Conservation (phyloP, 2,329 filamentous ascomycete genomes). For the Scedosporium apiospermum region DNA sequence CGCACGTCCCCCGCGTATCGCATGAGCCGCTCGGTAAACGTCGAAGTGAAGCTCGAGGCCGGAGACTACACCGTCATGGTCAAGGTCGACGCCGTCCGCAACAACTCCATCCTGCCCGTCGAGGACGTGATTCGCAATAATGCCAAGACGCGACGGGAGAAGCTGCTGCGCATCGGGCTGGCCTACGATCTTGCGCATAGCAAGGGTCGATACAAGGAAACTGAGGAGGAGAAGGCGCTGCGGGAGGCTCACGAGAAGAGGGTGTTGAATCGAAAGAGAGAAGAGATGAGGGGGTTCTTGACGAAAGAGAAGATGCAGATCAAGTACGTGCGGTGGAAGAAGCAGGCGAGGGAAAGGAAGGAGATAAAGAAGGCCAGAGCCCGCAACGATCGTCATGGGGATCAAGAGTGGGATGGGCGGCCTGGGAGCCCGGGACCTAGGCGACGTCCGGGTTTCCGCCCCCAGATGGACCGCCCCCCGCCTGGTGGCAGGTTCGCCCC, state of each 20-base stretch:
- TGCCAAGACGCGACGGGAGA: slow-evolving; percentile 56
- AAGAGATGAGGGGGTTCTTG: not conserved
- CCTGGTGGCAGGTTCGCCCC: not conserved
- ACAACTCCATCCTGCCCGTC: slow-evolving; percentile 37
- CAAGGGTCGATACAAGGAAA: slow-evolving; percentile 46
- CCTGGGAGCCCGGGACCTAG: slow-evolving; percentile 15
- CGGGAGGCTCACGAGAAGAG: slow-evolving; percentile 34
- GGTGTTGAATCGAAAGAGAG: slow-evolving; percentile 25
- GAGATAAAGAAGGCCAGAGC: not conserved
- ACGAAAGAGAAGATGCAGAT: not conserved
- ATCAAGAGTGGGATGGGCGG: slow-evolving; percentile 20
- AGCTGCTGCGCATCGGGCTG: slow-evolving; percentile 60
- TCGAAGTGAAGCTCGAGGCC: slow-evolving; percentile 64
- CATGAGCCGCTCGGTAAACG: slow-evolving; percentile 66
- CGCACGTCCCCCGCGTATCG: slow-evolving; percentile 43
- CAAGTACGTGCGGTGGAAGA: not conserved
- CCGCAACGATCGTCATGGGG: slow-evolving; percentile 25
- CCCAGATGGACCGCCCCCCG: not conserved
- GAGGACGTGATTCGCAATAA: slow-evolving; percentile 60
- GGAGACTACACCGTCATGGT: slow-evolving; percentile 69
- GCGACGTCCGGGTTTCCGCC: not conserved
- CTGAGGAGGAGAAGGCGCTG: slow-evolving; percentile 35
- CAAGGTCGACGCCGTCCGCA: slow-evolving; percentile 61
- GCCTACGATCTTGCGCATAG: slow-evolving; percentile 63
- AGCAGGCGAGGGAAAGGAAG: not conserved